These are phyloP conservation scores for Ceratocystis harringtonii DNA, from an alignment of 2,329 filamentous ascomycete genomes.

Conservation along the genomic window DNA sequence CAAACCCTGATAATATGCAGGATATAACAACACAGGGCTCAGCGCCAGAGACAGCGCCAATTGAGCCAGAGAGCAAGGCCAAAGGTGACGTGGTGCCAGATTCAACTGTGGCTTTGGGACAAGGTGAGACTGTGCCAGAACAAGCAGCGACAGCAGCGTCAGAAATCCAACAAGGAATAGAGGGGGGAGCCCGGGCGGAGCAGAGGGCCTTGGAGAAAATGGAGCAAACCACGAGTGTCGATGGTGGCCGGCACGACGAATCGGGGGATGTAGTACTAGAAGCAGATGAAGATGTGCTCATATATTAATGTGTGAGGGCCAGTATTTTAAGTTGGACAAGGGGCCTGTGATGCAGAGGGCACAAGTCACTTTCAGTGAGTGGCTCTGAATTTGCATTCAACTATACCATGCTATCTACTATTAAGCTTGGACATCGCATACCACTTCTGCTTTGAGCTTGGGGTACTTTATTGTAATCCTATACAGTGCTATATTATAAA, in stretches of 20 bases:
- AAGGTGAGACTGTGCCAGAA: not conserved
- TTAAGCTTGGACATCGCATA: no score
- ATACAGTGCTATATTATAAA: no score
- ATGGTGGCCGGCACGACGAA: slow-evolving; percentile 42
- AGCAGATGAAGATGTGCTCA: slow-evolving; percentile 78
- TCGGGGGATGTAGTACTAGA: slow-evolving; percentile 65
- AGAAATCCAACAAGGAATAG: slow-evolving; percentile 17
- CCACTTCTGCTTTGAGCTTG: no score
- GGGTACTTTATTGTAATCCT: no score
- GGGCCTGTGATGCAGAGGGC: not conserved
- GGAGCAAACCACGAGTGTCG: not conserved
- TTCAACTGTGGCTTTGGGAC: not conserved
- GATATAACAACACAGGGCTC: not conserved
- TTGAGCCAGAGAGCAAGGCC: not conserved
- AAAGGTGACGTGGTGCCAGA: not conserved
- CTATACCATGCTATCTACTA: no score
- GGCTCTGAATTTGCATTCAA: no score
- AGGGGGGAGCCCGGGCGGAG: not conserved
- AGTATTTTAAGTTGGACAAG: not conserved
- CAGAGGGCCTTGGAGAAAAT: not conserved
- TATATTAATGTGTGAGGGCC: slow-evolving; percentile 45
- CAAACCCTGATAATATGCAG: not conserved
- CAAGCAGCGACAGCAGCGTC: slow-evolving; percentile 11
- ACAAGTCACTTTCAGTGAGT: no score
- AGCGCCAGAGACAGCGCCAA: not conserved